Base-by-base conservation (phyloP, 1,139 yeast species). In the Protomyces arabidopsidicola region DNA sequence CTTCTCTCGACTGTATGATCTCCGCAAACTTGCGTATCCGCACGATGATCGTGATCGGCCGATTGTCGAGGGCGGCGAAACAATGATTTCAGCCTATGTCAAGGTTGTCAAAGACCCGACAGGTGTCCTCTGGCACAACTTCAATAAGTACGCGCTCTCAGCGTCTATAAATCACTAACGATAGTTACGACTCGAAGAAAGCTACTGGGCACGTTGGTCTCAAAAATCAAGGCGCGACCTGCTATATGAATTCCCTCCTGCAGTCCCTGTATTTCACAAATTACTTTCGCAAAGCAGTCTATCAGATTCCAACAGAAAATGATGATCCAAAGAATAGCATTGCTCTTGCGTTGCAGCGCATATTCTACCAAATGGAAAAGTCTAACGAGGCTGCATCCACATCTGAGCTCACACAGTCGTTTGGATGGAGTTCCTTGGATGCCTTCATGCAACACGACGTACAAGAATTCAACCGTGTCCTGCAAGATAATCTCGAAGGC, bases 361-460 rank as follows among this genome's bases (percentile, higher is more conserved):
- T 91, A 36, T 93, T 93, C 71, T 91, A 89, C 72, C 83, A 84
- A 68, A 78, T 93, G 68, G 85, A 87, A 69, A 85, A 85, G 3
- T 86, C 96, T 0, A 76, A 79, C 22, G 84, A 82, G 31, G 89
- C 97, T 0, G 85, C 91, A 3, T 95, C 89, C 65, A 93, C 99
- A 0, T 75, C 84, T 68, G 97, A 90, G 72, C 79, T 93, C 65
- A 93, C 98, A 0, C 83, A 84, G 67, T 87, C 98, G 0, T 93
- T 93, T 78, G 98, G 99, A 10, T 93, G 99, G 99, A 97, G 91
- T 73, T 83, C 90, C 9, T 86, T 87, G 10, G 98, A 93, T 71
- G 97, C 98, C 0, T 95, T 93, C 74, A 89, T 96, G 6, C 99
- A 93, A 75, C 98, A 93, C 75, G 99, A 93, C 73, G 97, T 93